Conservation (phyloP, 345 rosid species). For the Syzygium aqueum region DNA sequence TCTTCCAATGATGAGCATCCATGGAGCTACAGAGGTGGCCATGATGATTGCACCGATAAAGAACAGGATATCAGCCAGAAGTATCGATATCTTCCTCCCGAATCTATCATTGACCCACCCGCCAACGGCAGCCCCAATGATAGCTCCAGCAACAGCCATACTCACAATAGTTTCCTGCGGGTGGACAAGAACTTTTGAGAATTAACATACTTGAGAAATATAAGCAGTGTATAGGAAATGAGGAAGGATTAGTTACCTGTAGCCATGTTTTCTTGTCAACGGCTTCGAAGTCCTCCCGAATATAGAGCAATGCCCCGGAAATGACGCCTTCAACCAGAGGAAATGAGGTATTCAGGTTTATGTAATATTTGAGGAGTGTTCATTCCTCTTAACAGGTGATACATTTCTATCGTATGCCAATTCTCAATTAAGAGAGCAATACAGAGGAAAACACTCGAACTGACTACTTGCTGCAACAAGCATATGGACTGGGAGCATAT, state of each 20-base stretch:
- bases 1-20: constrained; percentile 66
- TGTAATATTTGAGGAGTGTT: background rate
- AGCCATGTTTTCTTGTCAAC: constrained; percentile 63
- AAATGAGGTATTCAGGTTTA: background rate
- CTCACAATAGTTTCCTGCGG: constrained; percentile 66
- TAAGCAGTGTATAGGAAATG: background rate
- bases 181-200: background rate
- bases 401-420: background rate
- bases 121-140: constrained; percentile 74
- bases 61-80: constrained; percentile 58
- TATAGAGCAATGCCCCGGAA: constrained; percentile 84
- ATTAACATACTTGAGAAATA: background rate
- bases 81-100: constrained; percentile 56
- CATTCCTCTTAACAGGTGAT: background rate
- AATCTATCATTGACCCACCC: constrained; percentile 72
- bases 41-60: constrained; percentile 57
- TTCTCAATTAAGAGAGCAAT: background rate
- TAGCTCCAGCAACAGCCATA: constrained; percentile 85
- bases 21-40: constrained; percentile 66
- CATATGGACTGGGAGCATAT: background rate
- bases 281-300: constrained; percentile 54
- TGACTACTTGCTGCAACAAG: background rate
- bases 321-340: constrained; percentile 47
- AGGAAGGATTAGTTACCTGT: constrained; percentile 25
- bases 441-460: background rate